These are phyloP conservation scores for Populus hybrid DNA, from an alignment of 441 rosid species.

Conservation along the genomic window DNA sequence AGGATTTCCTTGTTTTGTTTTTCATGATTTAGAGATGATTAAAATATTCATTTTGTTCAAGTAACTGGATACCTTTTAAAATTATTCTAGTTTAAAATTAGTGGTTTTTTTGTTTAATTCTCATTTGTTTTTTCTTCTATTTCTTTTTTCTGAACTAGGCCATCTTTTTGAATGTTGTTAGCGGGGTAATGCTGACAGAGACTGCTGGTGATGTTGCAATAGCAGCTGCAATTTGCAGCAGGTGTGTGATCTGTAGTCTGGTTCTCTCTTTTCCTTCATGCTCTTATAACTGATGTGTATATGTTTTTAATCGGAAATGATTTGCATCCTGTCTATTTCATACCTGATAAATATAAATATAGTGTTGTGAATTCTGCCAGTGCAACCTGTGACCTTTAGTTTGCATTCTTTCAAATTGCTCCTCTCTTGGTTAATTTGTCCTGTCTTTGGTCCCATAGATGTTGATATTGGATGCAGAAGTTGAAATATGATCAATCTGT, in stretches of 20 bases:
- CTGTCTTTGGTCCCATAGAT: not conserved
- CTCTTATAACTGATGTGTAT: not conserved
- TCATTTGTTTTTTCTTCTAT: not conserved
- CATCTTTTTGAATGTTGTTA: constrained; percentile 69
- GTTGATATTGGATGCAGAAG: not conserved
- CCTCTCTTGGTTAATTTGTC: not conserved
- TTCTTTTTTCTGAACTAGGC: constrained; percentile 36
- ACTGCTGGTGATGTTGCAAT: constrained; percentile 93
- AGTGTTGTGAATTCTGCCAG: not conserved
- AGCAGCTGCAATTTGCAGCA: constrained; percentile 95
- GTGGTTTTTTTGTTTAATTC: not conserved
- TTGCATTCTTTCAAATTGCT: not conserved
- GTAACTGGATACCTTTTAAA: not conserved
- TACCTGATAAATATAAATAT: not conserved
- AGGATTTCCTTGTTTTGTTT: not conserved
- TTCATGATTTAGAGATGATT: not conserved
- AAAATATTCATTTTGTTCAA: not conserved
- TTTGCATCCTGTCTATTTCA: not conserved
- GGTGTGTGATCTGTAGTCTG: constrained; percentile 29
- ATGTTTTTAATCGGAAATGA: not conserved
- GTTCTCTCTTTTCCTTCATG: not conserved
- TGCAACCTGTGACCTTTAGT: not conserved
- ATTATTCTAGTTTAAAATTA: not conserved
- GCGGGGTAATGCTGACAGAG: constrained; percentile 71
- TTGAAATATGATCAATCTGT: not conserved